Percentiles rank a stretch among this genome's conserved stretches.
Evolutionary conservation across 2,329 filamentous ascomycete genomes (phyloP).

Genomic region (Sodiomyces alkalinus): DNA sequence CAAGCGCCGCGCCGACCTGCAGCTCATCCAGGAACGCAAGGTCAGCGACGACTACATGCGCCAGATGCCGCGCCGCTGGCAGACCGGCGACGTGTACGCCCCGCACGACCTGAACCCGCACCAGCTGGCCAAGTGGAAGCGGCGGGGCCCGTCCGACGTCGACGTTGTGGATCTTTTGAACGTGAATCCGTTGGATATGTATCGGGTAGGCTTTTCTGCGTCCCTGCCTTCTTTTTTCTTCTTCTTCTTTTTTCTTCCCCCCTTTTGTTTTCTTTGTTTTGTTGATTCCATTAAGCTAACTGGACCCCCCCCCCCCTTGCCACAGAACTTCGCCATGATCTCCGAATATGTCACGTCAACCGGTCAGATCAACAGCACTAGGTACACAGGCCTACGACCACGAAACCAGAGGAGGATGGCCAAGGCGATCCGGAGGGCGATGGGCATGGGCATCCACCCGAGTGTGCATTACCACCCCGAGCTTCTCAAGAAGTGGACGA

Average conservation of each 20-base stretch:
- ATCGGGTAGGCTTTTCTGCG: slow-evolving; percentile 55
- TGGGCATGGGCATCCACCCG: slow-evolving; percentile 85
- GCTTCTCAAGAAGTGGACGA: slow-evolving; percentile 36
- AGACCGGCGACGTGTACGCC: slow-evolving; percentile 70
- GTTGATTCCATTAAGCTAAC: neutral
- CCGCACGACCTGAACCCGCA: slow-evolving; percentile 69
- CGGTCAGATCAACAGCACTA: slow-evolving; percentile 70
- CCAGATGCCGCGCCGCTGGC: slow-evolving; percentile 58
- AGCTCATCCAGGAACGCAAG: slow-evolving; percentile 23
- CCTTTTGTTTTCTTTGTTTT: no score
- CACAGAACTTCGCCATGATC: slow-evolving; percentile 81
- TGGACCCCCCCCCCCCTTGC: neutral
- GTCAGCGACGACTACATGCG: slow-evolving; percentile 37
- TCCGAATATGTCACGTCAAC: slow-evolving; percentile 75
- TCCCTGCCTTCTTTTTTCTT: no score
- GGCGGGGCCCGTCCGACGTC: slow-evolving; percentile 31
- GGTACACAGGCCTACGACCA: slow-evolving; percentile 62
- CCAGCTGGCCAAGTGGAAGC: slow-evolving; percentile 73
- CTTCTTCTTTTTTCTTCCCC: neutral
- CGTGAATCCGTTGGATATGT: slow-evolving; percentile 69
- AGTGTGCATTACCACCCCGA: slow-evolving; percentile 83
- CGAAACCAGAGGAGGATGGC: slow-evolving; percentile 88
- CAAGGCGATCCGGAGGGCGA: slow-evolving; percentile 77
- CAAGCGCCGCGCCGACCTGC: slow-evolving; percentile 18
- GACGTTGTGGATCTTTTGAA: slow-evolving; percentile 73